A percentile compares a stretch with the other conserved stretches of the same genome.
These are phyloP conservation scores for Dothistroma pini DNA, from an alignment of 2,329 filamentous ascomycete species.

Conservation along the genomic window DNA sequence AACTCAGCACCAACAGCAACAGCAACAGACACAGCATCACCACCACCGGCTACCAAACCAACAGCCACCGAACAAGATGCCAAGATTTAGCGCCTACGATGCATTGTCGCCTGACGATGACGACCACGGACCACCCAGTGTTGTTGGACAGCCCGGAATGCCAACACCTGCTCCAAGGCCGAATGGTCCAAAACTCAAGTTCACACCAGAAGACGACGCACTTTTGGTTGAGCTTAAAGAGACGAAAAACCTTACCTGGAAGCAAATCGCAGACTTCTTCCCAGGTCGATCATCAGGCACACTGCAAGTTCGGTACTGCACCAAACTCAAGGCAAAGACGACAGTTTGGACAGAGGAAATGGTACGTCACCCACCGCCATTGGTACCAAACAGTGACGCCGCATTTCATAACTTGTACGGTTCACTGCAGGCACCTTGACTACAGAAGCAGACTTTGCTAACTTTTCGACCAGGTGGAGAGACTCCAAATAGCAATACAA, in stretches of 20 bases:
- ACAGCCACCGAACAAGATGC: constrained; percentile 64
- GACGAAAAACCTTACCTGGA: constrained; percentile 93
- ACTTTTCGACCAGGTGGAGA: constrained; percentile 60
- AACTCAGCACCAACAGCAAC: constrained; percentile 41
- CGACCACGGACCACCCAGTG: constrained; percentile 65
- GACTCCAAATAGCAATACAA: constrained; percentile 70
- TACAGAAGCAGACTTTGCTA: constrained; percentile 25
- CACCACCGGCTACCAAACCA: constrained; percentile 78
- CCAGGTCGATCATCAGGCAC: constrained; percentile 86
- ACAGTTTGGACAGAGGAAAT: constrained; percentile 92
- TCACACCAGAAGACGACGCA: constrained; percentile 87
- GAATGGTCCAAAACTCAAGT: constrained; percentile 86
- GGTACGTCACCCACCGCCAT: constrained; percentile 47
- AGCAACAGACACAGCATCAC: constrained; percentile 55
- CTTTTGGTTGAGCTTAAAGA: constrained; percentile 87
- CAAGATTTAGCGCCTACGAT: constrained; percentile 53
- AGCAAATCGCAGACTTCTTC: constrained; percentile 96
- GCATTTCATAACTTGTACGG: constrained; percentile 3
- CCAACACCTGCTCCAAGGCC: constrained; percentile 75
- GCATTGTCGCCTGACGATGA: constrained; percentile 34
- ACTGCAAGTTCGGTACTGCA: constrained; percentile 90
- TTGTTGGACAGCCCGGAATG: constrained; percentile 85
- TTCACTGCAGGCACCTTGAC: constrained; percentile 2
- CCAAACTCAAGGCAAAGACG: constrained; percentile 89
- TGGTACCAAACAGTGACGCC: constrained; percentile 4